Base-by-base conservation (phyloP, 1,284 basidiomycete species). In the Ustilago trichophora region DNA sequence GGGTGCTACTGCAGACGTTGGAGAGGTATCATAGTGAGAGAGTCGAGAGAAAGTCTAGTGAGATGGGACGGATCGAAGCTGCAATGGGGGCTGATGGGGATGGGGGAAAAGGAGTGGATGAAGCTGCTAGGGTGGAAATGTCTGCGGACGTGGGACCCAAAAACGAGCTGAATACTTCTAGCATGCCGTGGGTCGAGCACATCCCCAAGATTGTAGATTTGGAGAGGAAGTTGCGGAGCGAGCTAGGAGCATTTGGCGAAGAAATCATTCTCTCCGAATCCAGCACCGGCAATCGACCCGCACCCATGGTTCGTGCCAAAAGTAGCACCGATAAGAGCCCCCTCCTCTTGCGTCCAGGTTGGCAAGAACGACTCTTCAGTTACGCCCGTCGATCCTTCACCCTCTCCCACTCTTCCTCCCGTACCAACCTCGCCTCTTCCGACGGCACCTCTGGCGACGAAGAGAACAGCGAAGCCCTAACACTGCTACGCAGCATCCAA, bases 351-450 rank as follows among this genome's bases (percentile, higher is more conserved):
- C n/a, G 55, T 13, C 56, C 64, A 9, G 69, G 69, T 2, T 72
- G 69, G 69, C 69, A 72, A 18, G 64, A 64, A 33, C 44, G 60
- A 3, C 33, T 67, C 10, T 55, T 71, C 18, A 51, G 49, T 1
- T 53, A 52, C 22, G 64, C 64, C 8, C 44, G 64, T 4, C 46
- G 55, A 4, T 56, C 56, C 4, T 31, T 67, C 21, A 55, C 52
- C 4, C 16, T 47, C 19, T 25, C 34, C 35, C 19, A 18, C 8
- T 22, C 18, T 13, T 11, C 31, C 15, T 25, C 21, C 13, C 11
- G 34, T 15, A 19, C 12, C 40, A 18, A 8, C 33, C n/a, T n/a
- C 33, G 6, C n/a, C 8, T 29, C 27, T 29, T 8, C 27, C 13
- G 8, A 29, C 27, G 13, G 13, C 27, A 29, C 27, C 27, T 29